phyloP scores from a whole-genome alignment of 139 green algal species.

The Ulvella scutata region DNA sequence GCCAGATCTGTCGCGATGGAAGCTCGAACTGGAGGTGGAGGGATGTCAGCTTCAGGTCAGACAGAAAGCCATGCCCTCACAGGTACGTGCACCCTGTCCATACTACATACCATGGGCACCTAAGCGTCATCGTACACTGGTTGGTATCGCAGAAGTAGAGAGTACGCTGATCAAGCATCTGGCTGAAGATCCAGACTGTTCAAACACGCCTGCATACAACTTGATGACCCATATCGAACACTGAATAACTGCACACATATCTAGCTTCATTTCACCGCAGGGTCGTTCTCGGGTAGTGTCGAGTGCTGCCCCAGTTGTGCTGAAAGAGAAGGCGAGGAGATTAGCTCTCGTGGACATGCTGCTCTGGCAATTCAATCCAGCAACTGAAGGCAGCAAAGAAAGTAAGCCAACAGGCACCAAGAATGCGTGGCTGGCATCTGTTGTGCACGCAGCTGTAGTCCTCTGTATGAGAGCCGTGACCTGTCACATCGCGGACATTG shows the following conservation, averaged over 20 bases:
- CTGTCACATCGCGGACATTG: background rate
- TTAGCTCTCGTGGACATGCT: background rate
- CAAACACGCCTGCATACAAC: background rate
- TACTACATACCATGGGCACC: background rate
- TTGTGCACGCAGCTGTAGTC: background rate
- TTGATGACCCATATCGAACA: background rate
- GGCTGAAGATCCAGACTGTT: background rate
- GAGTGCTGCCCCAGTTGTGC: too few relatives aligned
- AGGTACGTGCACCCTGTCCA: background rate
- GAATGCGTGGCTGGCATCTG: background rate
- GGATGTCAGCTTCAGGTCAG: background rate
- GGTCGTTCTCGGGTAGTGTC: too few relatives aligned
- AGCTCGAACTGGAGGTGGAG: background rate
- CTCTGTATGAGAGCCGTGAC: background rate
- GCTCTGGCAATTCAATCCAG: background rate
- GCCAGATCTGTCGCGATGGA: background rate
- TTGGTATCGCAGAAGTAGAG: too few relatives aligned
- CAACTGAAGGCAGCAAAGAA: too few relatives aligned
- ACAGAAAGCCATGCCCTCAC: constrained; percentile 1
- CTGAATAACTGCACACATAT: background rate
- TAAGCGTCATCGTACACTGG: too few relatives aligned
- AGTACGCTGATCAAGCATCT: background rate
- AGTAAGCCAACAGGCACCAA: background rate
- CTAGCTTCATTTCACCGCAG: background rate
- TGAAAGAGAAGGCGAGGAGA: background rate